Evolutionary conservation across 2,329 filamentous ascomycete genomes (phyloP).

Genomic region (Sporothrix schenckii): DNA sequence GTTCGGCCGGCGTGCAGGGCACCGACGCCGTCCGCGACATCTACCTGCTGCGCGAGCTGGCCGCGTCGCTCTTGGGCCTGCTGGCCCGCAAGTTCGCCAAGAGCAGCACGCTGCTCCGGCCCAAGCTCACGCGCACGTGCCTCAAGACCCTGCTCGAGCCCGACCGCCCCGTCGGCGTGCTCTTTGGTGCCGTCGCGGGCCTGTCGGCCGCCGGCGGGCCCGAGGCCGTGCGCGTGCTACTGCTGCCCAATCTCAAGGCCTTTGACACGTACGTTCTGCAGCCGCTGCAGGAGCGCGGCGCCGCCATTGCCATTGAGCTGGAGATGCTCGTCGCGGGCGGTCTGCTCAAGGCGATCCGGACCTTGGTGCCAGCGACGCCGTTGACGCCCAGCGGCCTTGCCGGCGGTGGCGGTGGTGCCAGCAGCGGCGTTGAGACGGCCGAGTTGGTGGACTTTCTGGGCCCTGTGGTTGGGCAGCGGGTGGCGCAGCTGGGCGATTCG

Average conservation of each 20-base stretch:
- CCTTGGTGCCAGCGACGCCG: slow-evolving; percentile 44
- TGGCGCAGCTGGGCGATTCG: slow-evolving; percentile 52
- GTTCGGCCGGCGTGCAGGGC: slow-evolving; percentile 46
- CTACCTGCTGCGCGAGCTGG: slow-evolving; percentile 81
- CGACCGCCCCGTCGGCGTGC: slow-evolving; percentile 76
- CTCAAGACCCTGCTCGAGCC: slow-evolving; percentile 91
- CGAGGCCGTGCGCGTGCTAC: slow-evolving; percentile 60
- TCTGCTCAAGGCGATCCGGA: slow-evolving; percentile 57
- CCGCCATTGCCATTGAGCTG: slow-evolving; percentile 49
- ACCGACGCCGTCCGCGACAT: slow-evolving; percentile 60
- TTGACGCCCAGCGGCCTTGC: slow-evolving; percentile 33
- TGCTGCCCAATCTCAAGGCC: slow-evolving; percentile 59
- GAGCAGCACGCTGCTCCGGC: slow-evolving; percentile 78
- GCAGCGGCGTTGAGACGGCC: slow-evolving; percentile 46
- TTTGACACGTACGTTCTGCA: slow-evolving; percentile 59
- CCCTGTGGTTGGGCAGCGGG: slow-evolving; percentile 55
- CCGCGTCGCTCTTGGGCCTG: slow-evolving; percentile 76
- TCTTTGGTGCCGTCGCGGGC: slow-evolving; percentile 86
- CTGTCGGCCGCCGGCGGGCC: slow-evolving; percentile 74
- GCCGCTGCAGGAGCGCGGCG: slow-evolving; percentile 56
- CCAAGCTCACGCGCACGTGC: slow-evolving; percentile 88
- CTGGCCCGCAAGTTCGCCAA: slow-evolving; percentile 81
- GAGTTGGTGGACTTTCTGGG: slow-evolving; percentile 60
- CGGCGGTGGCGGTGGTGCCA: slow-evolving; percentile 36
- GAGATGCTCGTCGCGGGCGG: slow-evolving; percentile 58